Base-by-base conservation (phyloP, 2,329 filamentous ascomycete genomes). In the Fusarium sp. region DNA sequence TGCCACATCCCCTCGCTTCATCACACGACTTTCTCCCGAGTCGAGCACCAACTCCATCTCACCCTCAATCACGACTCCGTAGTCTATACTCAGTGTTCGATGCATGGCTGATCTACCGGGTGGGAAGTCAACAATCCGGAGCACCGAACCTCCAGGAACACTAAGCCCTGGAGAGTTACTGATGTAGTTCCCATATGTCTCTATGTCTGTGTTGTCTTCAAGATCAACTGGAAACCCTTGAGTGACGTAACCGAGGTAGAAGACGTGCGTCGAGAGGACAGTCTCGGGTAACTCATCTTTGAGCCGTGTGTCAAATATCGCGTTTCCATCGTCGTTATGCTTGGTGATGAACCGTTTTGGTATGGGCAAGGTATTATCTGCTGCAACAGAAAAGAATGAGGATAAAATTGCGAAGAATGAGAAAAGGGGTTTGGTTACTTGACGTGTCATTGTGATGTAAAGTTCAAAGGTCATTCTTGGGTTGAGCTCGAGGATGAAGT, bases 61-160 rank as follows among this genome's bases (percentile, higher is more conserved):
- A 4, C 89, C 89, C 72, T 90, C 87, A 7, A 90, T 72, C 9
- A 90, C 83, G 50, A 90, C 82, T 9, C 87, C 88, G 72, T 87
- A 89, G 74, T 90, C 88, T 6, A 90, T 80, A 53, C 84, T 88
- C 71, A 86, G 82, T 1, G 89, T 90, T 35, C 88, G 84, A 72
- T 90, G 77, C 61, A 80, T 74, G 8, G 66, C 69, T 17, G 72
- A 73, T 51, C 61, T 60, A 10, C 64, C 69, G 1, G 86, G 86
- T 1, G 82, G 81, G 65, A 88, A 85, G 75, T 89, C 87, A 32
- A 88, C 85, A 56, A 85, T 82, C 6, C 85, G 83, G 35, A 84
- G 81, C 8, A 88, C 83, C 2, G 83, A 85, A 41, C 86, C 86
- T 41, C 75, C 76, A 14, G 76, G 73, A 28, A 80, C 70, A 42